These are phyloP conservation scores for Oryza meridionalis DNA, from an alignment of 176 grass and related monocot species.

Conservation along the genomic window DNA sequence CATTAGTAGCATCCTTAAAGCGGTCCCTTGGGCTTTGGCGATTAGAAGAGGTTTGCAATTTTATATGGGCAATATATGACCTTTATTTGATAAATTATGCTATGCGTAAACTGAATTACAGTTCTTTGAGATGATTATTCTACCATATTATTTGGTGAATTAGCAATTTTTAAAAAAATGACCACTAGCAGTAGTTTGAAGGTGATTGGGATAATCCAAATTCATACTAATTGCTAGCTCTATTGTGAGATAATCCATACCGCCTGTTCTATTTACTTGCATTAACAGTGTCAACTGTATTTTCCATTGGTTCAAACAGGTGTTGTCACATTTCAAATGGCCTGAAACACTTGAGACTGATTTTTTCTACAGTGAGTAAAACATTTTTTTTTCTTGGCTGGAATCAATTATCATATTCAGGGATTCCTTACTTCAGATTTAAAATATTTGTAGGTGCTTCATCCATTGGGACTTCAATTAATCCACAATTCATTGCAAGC, in stretches of 20 bases:
- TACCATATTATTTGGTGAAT: slow-evolving; percentile 34
- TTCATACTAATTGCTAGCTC: not conserved
- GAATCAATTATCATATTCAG: slow-evolving; percentile 4
- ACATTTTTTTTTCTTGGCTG: not conserved
- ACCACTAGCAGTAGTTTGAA: not conserved
- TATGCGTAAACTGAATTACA: not conserved
- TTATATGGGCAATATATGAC: not conserved
- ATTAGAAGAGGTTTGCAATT: slow-evolving; percentile 70
- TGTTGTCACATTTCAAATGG: slow-evolving; percentile 81
- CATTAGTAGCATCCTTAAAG: slow-evolving; percentile 68
- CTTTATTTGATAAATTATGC: slow-evolving; percentile 1
- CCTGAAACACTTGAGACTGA: slow-evolving; percentile 83
- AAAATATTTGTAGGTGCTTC: slow-evolving; percentile 66
- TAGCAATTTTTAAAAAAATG: not conserved
- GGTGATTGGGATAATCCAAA: not conserved
- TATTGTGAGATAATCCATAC: slow-evolving; percentile 1
- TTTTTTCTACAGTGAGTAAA: slow-evolving; percentile 83
- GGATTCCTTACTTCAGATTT: slow-evolving; percentile 29
- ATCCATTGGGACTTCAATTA: slow-evolving; percentile 86
- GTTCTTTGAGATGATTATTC: not conserved
- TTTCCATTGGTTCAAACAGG: slow-evolving; percentile 54
- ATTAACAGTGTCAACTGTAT: slow-evolving; percentile 18
- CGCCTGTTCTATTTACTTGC: slow-evolving; percentile 14
- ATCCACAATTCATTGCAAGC: slow-evolving; percentile 72
- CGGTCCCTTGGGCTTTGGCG: slow-evolving; percentile 76